Base-by-base conservation (phyloP, 2,329 filamentous ascomycete genomes). In the Ophiostoma novo-ulmi region DNA sequence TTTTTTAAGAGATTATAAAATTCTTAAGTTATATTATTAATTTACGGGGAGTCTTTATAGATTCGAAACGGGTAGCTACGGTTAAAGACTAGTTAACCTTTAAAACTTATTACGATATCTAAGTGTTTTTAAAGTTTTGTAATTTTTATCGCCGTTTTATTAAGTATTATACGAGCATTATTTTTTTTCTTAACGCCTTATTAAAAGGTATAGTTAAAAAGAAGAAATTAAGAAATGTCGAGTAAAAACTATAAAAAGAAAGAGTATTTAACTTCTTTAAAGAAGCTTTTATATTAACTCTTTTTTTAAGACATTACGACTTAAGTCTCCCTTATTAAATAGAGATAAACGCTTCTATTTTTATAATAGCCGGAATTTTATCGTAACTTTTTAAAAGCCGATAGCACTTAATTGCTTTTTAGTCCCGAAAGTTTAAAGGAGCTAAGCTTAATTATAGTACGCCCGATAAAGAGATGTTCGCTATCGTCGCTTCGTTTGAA, bases 101-200 rank as follows among this genome's bases (percentile, higher is more conserved):
- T n/a, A 55, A 55, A n/a, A 55, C 7, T 17, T 55, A 10, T 17
- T 20, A 20, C 48, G 48, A 55, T 20, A 55, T 41, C 11, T 41
- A 41, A 41, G 39, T 41, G 6, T 41, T 41, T 41, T 41, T 41
- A 41, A 41, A 11, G 5, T 55, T 55, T n/a, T 55, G 20, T n/a
- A 55, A 55, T 17, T 55, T 55, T 55, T 55, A 55, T 17, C 48
- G 48, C 48, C 48, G 48, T 55, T n/a, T n/a, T n/a, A n/a, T n/a
- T n/a, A n/a, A n/a, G n/a, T n/a, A n/a, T n/a, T n/a, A n/a, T n/a
- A n/a, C 20, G 5, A 55, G 48, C 7, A 17, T 10, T 55, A 55
- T n/a, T 55, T 17, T n/a, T 55, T 10, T 17, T 17, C 6, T 55
- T 55, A 55, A 55, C 20, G 20, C 8, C 20, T 55, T 55, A 55